Evolutionary conservation across 257 asterid genomes (phyloP), one percentile per base, ranked within the genome.

Genomic region (Catharanthus roseus): DNA sequence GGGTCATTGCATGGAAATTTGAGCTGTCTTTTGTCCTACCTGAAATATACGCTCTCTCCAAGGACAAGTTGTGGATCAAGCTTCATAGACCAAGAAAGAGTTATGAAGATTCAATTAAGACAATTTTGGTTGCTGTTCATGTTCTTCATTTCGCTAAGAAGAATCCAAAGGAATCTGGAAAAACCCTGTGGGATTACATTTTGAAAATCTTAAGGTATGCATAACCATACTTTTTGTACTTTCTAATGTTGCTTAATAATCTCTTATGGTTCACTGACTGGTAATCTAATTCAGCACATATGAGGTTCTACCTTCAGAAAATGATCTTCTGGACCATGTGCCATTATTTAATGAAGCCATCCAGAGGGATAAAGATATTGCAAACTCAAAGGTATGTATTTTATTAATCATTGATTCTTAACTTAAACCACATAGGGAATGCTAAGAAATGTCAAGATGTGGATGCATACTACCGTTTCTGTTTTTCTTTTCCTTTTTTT

Each of bases 1-100:
- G 76, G 80, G 88, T 77, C 8, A 60, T 76, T 61, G 96, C 92
- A 10, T 88, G 96, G 96, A 88, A 76, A 76, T 82, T 85, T 71
- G 82, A 79, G 13, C 85, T 90, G 31, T 82, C 84, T 28, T 71
- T 67, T 66, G 75, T n/a, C 72, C 71, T 47, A 51, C 92, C 96
- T 4, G 90, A 80, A 70, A 71, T 87, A 65, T 74, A 80, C 75
- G 92, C 81, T 55, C 86, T 86, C 58, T 57, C 75, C 28, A 78
- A 79, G 65, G 76, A 82, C 34, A 79, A 77, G 66, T 42, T 47
- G 67, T 90, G 95, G 96, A 79, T 86, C 26, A 84, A 81, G 82
- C 90, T 90, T 51, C 82, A 76, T 34, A 81, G 47, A 42, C 96
- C 96, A 36, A 79, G 74, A 65, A 82, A 77, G 65, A 50, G 82